Evolutionary conservation across 208 protist species (phyloP).

Genomic region (Acanthamoeba triangularis): DNA sequence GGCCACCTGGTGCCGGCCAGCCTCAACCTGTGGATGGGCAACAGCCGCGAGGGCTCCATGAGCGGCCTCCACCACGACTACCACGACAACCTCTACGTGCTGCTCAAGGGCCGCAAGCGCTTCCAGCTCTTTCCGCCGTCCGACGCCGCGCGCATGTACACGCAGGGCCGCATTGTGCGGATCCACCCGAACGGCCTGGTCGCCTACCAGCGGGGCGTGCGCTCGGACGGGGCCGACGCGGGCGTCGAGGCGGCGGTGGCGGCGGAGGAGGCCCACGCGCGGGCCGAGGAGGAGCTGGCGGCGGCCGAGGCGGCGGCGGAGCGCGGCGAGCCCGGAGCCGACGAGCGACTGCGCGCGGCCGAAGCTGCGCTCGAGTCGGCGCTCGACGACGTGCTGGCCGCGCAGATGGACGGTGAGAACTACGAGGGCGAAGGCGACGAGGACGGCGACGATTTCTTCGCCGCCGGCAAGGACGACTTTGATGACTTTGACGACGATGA

Average conservation of each 20-base stretch:
- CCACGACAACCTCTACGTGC: constrained; percentile 81
- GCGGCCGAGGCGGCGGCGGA: constrained; percentile 3
- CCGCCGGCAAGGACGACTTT: constrained; percentile 39
- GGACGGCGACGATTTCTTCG: neutral
- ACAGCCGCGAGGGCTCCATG: constrained; percentile 28
- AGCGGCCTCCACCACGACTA: constrained; percentile 83
- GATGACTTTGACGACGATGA: neutral
- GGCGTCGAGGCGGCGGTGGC: constrained; percentile 18
- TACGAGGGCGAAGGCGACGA: neutral
- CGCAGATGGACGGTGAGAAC: neutral
- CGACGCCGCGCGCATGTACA: constrained; percentile 59
- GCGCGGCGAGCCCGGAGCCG: constrained; percentile 11
- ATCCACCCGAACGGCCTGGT: constrained; percentile 72
- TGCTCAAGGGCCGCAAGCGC: constrained; percentile 73
- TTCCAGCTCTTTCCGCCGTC: constrained; percentile 79
- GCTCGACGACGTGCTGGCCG: constrained; percentile 13
- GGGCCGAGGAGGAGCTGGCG: constrained; percentile 17
- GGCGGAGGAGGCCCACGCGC: neutral
- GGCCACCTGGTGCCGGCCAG: constrained; percentile 77
- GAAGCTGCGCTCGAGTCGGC: constrained; percentile 1
- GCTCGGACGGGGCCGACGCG: neutral
- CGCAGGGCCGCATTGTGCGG: constrained; percentile 12
- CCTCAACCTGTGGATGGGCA: constrained; percentile 79
- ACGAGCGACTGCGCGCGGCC: constrained; percentile 13
- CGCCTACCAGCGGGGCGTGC: constrained; percentile 32